Evolutionary conservation across 768 basidiomycete species (phyloP).

Genomic region (Xanthoconium purpureum): DNA sequence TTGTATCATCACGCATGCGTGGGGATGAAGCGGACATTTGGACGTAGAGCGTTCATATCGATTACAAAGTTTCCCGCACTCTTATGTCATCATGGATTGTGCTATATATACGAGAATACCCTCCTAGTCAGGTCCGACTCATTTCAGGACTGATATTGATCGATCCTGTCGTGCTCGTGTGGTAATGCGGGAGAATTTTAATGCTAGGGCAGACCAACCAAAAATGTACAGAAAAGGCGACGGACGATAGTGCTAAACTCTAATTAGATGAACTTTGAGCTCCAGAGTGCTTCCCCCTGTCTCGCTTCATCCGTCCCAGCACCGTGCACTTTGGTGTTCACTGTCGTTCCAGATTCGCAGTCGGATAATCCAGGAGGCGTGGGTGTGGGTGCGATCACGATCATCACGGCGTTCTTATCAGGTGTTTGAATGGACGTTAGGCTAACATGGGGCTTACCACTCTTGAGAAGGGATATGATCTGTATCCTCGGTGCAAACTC

Average conservation of each 20-base stretch:
- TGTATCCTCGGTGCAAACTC: constrained; percentile 54
- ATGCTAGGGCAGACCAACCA: neutral
- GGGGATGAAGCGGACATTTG: constrained; percentile 2
- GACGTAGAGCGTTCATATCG: constrained; percentile 13
- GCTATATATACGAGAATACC: neutral
- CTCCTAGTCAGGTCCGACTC: constrained; percentile 1
- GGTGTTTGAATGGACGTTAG: neutral
- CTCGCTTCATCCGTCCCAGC: constrained; percentile 48
- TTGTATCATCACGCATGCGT: neutral
- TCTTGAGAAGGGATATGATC: constrained; percentile 51
- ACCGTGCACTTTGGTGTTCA: constrained; percentile 47
- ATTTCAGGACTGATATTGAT: constrained; percentile 4
- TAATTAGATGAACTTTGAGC: constrained; percentile 47
- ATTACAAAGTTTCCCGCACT: neutral
- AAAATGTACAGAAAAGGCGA: neutral
- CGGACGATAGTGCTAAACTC: neutral
- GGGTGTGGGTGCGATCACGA: neutral
- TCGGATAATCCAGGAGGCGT: neutral
- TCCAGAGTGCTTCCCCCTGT: constrained; percentile 50
- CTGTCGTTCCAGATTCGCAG: constrained; percentile 21
- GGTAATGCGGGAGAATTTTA: neutral
- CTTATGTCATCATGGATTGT: neutral
- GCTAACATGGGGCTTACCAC: constrained; percentile 34
- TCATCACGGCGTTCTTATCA: constrained; percentile 2
- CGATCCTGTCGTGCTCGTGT: constrained; percentile 6